Conservation (phyloP, 2,329 filamentous ascomycete species). For the Monilinia polystroma region DNA sequence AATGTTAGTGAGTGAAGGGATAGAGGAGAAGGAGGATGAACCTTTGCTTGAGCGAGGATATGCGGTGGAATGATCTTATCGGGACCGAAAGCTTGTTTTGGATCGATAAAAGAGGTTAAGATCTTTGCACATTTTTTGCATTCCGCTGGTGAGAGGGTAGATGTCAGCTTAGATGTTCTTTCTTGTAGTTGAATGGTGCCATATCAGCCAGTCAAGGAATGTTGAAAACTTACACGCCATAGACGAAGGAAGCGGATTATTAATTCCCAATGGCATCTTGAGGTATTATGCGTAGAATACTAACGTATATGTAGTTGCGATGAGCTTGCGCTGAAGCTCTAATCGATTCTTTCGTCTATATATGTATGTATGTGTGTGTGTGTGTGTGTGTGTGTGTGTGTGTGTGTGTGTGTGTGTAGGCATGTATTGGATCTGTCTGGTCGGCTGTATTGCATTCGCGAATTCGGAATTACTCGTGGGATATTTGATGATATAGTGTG, state of each 20-base stretch:
- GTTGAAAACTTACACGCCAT: conserved; percentile 60
- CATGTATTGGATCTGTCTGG: no score
- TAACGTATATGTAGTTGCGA: not conserved
- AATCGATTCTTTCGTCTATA: not conserved
- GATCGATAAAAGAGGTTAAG: conserved; percentile 90
- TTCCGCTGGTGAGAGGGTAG: conserved; percentile 63
- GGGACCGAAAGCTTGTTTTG: conserved; percentile 86
- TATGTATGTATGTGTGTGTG: not conserved
- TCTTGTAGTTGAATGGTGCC: not conserved
- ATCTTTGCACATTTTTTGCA: conserved; percentile 98
- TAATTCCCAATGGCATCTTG: conserved; percentile 54
- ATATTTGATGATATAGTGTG: conserved; percentile 12
- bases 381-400: not conserved
- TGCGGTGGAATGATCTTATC: conserved; percentile 96
- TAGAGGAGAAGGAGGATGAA: conserved; percentile 41
- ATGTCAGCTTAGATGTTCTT: conserved; percentile 23
- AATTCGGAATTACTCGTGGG: conserved; percentile 1
- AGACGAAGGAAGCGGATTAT: conserved; percentile 66
- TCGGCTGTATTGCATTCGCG: not conserved
- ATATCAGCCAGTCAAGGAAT: conserved; percentile 25
- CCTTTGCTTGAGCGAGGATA: conserved; percentile 88
- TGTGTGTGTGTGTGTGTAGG: not conserved
- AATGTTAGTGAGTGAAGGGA: conserved; percentile 2
- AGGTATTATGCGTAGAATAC: not conserved
- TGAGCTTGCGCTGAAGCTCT: conserved; percentile 13